Evolutionary conservation across 2,329 filamentous ascomycete genomes (phyloP).

Genomic region (Sporothrix protearum): DNA sequence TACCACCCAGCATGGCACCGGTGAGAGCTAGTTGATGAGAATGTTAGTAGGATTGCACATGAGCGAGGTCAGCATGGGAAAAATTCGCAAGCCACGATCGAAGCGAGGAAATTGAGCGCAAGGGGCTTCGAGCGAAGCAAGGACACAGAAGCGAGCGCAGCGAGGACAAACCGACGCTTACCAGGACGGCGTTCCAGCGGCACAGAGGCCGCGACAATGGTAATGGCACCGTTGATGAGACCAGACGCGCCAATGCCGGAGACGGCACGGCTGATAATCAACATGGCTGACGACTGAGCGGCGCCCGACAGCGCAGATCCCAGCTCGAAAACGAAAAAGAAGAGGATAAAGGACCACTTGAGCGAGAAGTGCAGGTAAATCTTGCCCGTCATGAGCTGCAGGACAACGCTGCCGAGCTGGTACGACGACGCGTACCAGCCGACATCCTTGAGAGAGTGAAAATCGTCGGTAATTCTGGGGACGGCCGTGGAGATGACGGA

Average conservation of each 20-base stretch:
- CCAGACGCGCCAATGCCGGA: conserved; percentile 53
- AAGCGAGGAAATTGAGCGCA: background rate
- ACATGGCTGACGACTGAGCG: conserved; percentile 46
- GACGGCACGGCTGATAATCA: conserved; percentile 54
- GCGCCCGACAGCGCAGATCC: conserved; percentile 54
- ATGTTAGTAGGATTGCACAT: conserved; percentile 21
- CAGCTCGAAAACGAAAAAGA: conserved; percentile 52
- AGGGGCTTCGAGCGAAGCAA: background rate
- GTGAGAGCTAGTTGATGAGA: conserved; percentile 22
- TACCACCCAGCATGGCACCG: conserved; percentile 30
- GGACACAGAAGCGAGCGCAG: too few relatives aligned
- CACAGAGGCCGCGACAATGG: conserved; percentile 44
- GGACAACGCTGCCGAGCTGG: conserved; percentile 40
- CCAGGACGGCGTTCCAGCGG: conserved; percentile 42
- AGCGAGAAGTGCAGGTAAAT: conserved; percentile 45
- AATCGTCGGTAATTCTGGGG: conserved; percentile 29
- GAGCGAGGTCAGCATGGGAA: too few relatives aligned
- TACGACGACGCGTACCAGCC: conserved; percentile 30
- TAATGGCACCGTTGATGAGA: conserved; percentile 50
- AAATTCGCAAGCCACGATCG: too few relatives aligned
- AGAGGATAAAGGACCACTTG: conserved; percentile 42
- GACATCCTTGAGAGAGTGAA: conserved; percentile 26
- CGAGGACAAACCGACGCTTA: too few relatives aligned
- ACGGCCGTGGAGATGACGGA: conserved; percentile 29
- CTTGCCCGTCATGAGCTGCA: conserved; percentile 52